Base-by-base conservation (phyloP, 2,329 filamentous ascomycete species). In the Claviceps capensis region DNA sequence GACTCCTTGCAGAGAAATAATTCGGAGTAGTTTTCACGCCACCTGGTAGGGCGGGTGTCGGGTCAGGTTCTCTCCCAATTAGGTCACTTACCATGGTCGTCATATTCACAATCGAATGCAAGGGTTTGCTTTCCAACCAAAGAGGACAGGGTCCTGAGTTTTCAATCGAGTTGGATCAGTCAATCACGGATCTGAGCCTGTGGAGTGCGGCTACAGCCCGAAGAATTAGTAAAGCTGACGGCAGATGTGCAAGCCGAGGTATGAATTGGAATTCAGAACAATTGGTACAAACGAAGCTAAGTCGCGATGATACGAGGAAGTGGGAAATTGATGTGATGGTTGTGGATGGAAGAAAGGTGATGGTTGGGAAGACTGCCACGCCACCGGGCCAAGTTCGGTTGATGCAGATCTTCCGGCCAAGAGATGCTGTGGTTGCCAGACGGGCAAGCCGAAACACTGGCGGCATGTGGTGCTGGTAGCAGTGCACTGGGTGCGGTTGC, bases 11-110 rank as follows among this genome's bases (percentile, higher is more conserved):
- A 4, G 30, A 34, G 11, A 9, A 9, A 34, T 4, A 4, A 34
- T 34, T 34, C 30, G 30, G 30, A 34, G 30, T 34, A 34, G 9
- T 34, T 34, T 34, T 34, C 30, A 34, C 9, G 30, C 30, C 9
- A 34, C 30, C 26, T 30, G 8, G 23, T 26, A 6, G 17, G 4
- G 41, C 19, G 17, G 9, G 11, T 9, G 9, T 22, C 13, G 41
- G 13, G 14, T 5, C 17, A 22, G n/a, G 40, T 13, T 14, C 19
- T 23, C 19, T 23, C 36, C 2, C 13, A 9, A 34, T 38, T 14
- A 14, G n/a, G 19, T 37, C 23, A 60, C 72, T 55, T 71, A 76
- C 73, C 73, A 76, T 76, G 54, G 73, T 76, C 55, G 73, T 75
- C 73, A 76, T 76, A 41, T 62, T 70, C 60, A 56, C 58, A 50